A percentile compares a stretch with the other conserved stretches of the same genome.
Conservation (phyloP, 345 rosid genomes). For the Arabidopsis suecica region DNA sequence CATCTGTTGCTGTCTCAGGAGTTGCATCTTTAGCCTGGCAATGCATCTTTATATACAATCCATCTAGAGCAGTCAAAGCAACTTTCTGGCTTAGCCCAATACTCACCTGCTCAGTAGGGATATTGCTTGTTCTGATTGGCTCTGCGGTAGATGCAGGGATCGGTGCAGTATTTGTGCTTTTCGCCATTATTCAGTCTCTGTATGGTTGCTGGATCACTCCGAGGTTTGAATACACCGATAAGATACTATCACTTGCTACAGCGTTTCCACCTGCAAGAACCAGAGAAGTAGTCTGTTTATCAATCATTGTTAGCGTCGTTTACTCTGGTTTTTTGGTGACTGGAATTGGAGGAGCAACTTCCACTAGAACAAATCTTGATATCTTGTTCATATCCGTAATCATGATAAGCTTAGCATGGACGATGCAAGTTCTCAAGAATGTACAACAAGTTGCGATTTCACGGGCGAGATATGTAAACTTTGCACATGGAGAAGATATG, state of each 20-base stretch:
- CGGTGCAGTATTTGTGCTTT: slow-evolving; percentile 56
- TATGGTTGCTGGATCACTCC: slow-evolving; percentile 79
- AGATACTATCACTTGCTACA: slow-evolving; percentile 56
- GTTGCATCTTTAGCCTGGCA: slow-evolving; percentile 61
- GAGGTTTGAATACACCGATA: slow-evolving; percentile 61
- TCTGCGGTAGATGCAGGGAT: slow-evolving; percentile 55
- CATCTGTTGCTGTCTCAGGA: slow-evolving; percentile 62
- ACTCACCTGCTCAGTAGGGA: slow-evolving; percentile 62
- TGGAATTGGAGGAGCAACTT: slow-evolving; percentile 84
- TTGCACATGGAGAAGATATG: slow-evolving; percentile 60
- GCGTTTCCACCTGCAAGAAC: slow-evolving; percentile 58
- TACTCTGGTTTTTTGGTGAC: slow-evolving; percentile 66
- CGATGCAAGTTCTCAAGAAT: slow-evolving; percentile 75
- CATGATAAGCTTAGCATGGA: slow-evolving; percentile 77
- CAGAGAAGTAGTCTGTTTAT: slow-evolving; percentile 40
- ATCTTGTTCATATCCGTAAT: slow-evolving; percentile 56
- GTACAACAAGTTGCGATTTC: slow-evolving; percentile 64
- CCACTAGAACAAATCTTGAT: slow-evolving; percentile 58
- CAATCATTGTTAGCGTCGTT: slow-evolving; percentile 43
- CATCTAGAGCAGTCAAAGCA: slow-evolving; percentile 58
- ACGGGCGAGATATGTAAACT: slow-evolving; percentile 57
- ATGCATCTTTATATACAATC: slow-evolving; percentile 52
- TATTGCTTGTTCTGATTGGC: slow-evolving; percentile 57
- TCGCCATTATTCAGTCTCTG: slow-evolving; percentile 55
- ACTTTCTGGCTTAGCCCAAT: slow-evolving; percentile 77